These are phyloP conservation scores for Nitzschia sp. DNA, from an alignment of 108 stramenopile genomes.

Conservation along the genomic window DNA sequence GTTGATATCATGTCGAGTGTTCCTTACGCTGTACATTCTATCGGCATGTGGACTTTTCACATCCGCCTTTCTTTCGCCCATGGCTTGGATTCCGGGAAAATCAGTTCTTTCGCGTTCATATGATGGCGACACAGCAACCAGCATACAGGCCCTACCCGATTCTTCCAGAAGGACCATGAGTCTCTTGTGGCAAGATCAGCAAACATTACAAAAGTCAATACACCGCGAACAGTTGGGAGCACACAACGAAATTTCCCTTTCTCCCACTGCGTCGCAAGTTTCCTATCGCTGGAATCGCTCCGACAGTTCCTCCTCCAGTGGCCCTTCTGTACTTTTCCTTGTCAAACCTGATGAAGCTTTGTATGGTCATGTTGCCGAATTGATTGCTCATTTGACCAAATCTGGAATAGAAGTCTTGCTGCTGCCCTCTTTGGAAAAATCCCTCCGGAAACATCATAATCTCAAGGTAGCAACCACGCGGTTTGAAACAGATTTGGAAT, in stretches of 20 bases:
- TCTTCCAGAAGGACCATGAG: conserved; percentile 43
- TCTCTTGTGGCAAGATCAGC: conserved; percentile 69
- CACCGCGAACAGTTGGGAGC: conserved; percentile 73
- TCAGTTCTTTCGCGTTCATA: no score
- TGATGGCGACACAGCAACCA: no score
- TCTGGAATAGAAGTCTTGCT: conserved; percentile 53
- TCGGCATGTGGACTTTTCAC: no score
- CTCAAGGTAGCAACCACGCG: conserved; percentile 31
- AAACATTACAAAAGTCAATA: conserved; percentile 53
- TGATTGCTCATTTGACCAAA: conserved; percentile 51
- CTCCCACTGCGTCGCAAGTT: conserved; percentile 85
- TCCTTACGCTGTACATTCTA: no score
- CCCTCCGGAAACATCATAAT: conserved; percentile 53
- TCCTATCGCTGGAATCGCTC: conserved; percentile 59
- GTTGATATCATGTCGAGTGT: no score
- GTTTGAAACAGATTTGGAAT: conserved; percentile 52
- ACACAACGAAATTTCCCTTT: conserved; percentile 73
- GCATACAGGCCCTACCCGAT: no score
- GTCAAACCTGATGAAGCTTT: conserved; percentile 70
- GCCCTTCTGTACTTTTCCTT: conserved; percentile 64
- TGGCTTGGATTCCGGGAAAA: no score
- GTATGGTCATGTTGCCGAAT: conserved; percentile 51
- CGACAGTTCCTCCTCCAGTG: conserved; percentile 12
- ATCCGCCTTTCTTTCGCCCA: no score
- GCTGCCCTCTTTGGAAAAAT: conserved; percentile 57